phyloP scores from a whole-genome alignment of 1,284 basidiomycete genomes.

The Cryptococcus neoformans region DNA sequence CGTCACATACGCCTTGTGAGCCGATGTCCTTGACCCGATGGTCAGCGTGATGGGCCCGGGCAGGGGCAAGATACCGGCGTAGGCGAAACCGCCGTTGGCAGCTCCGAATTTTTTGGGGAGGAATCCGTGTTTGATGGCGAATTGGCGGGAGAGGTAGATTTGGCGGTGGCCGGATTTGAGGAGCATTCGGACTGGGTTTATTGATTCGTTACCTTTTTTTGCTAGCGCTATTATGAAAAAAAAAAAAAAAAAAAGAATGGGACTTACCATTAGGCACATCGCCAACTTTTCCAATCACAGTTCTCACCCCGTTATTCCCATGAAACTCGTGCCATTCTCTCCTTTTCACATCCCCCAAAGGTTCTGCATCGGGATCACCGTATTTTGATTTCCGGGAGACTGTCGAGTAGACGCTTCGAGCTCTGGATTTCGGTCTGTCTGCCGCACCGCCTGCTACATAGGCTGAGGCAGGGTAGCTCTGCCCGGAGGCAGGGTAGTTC shows the following conservation, averaged over 20 bases:
- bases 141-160: conserved; percentile 92
- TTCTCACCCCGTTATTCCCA: conserved; percentile 85
- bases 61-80: conserved; percentile 54
- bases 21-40: conserved; percentile 53
- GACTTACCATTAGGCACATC: conserved; percentile 73
- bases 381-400: conserved; percentile 35
- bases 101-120: conserved; percentile 60
- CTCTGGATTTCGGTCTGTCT: conserved; percentile 9
- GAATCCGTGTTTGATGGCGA: conserved; percentile 85
- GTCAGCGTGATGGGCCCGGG: conserved; percentile 65
- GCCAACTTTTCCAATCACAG: conserved; percentile 86
- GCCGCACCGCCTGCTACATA: conserved; percentile 10
- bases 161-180: conserved; percentile 90
- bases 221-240: neutral
- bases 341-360: conserved; percentile 35
- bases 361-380: conserved; percentile 44
- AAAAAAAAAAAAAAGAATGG: neutral
- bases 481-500: conserved; percentile 3
- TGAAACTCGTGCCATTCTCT: conserved; percentile 60
- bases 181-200: conserved; percentile 77
- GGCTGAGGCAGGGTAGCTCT: conserved; percentile 7
- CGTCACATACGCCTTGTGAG: conserved; percentile 61
- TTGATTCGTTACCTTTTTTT: no score
- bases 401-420: conserved; percentile 24
- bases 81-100: conserved; percentile 20